Evolutionary conservation across 192 early-diverging fungal species (phyloP).

Genomic region (Coemansia sp.): DNA sequence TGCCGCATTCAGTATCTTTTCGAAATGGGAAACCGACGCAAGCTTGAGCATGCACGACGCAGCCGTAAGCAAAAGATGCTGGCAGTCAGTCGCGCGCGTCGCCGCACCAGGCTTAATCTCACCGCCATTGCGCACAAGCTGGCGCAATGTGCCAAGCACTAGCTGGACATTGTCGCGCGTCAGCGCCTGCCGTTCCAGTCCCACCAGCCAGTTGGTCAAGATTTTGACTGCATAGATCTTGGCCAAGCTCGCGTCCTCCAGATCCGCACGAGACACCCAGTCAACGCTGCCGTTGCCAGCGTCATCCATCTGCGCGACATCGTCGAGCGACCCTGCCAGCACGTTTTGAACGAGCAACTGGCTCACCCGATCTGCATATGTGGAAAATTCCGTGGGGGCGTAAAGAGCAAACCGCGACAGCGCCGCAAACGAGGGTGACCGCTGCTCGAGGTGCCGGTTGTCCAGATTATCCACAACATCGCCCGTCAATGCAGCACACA

Average conservation of each 20-base stretch:
- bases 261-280: constrained; percentile 61
- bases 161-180: constrained; percentile 63
- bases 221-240: constrained; percentile 52
- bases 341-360: constrained; percentile 59
- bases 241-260: constrained; percentile 45
- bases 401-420: constrained; percentile 63
- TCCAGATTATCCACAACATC: constrained; percentile 33
- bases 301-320: not conserved
- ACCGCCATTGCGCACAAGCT: constrained; percentile 61
- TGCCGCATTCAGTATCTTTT: constrained; percentile 48
- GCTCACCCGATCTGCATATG: constrained; percentile 45
- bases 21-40: constrained; percentile 50
- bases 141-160: constrained; percentile 61
- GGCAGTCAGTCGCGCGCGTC: constrained; percentile 52
- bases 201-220: constrained; percentile 62
- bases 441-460: constrained; percentile 18
- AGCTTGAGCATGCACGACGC: constrained; percentile 62
- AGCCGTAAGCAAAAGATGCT: constrained; percentile 67
- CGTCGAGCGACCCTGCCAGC: not conserved
- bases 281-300: constrained; percentile 39
- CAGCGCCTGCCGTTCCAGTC: constrained; percentile 24
- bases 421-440: constrained; percentile 47
- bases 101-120: constrained; percentile 54
- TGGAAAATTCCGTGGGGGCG: constrained; percentile 54
- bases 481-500: constrained; percentile 54